phyloP scores from a whole-genome alignment of 495 filamentous ascomycete genomes.

The Hypoxylon lienhwacheense region DNA sequence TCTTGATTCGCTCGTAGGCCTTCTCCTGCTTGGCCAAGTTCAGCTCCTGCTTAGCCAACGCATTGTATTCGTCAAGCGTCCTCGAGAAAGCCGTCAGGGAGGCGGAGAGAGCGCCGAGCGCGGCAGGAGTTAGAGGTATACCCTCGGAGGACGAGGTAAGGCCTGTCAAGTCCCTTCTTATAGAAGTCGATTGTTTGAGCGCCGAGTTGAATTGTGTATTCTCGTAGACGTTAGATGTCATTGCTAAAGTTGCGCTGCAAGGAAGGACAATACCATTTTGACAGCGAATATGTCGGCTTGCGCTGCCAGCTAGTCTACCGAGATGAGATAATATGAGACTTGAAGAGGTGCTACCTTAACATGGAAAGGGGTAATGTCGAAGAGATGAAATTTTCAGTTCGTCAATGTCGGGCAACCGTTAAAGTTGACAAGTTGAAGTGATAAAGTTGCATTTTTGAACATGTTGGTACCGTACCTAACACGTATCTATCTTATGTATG shows the following conservation, averaged over 20 bases:
- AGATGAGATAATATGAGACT: background rate
- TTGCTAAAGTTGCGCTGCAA: background rate
- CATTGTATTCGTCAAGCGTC: constrained; percentile 90
- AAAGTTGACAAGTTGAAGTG: no score
- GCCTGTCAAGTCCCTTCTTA: constrained; percentile 79
- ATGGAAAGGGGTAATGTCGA: background rate
- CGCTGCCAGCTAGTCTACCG: background rate
- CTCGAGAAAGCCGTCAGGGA: constrained; percentile 86
- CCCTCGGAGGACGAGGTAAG: constrained; percentile 64
- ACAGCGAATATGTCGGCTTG: background rate
- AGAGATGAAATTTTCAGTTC: no score
- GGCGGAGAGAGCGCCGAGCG: constrained; percentile 60
- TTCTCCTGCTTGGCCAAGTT: constrained; percentile 87
- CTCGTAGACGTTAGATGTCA: constrained; percentile 40
- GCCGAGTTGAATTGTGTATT: constrained; percentile 96
- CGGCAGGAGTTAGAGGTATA: constrained; percentile 39
- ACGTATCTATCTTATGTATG: no score
- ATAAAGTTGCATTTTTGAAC: no score
- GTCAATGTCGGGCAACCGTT: no score
- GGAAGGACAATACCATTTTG: constrained; percentile 13
- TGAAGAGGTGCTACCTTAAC: background rate
- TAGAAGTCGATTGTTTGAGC: constrained; percentile 84
- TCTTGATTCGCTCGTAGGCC: constrained; percentile 79
- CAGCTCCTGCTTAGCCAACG: constrained; percentile 82
- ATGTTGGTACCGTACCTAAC: no score